A percentile compares a stretch with the other conserved stretches of the same genome.
phyloP scores from a whole-genome alignment of 148 eudicot genomes.

The Polygonum aviculare region DNA sequence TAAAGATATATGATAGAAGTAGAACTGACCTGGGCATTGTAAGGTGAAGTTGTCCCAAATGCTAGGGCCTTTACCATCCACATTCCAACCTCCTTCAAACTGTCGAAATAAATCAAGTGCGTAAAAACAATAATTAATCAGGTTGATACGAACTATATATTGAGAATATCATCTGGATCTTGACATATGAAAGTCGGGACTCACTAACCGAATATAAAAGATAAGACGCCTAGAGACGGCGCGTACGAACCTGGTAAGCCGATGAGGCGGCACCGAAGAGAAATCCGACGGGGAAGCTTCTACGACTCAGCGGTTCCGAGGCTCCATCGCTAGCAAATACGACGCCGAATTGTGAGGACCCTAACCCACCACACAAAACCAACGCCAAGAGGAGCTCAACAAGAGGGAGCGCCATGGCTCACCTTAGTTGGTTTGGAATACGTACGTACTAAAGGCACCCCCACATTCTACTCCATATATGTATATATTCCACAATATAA shows the following conservation, averaged over 20 bases:
- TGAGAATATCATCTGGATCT: too few species aligned
- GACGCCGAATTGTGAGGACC: background rate
- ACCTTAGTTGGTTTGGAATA: background rate
- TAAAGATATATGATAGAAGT: too few species aligned
- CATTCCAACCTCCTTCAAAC: conserved; percentile 4
- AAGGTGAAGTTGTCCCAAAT: conserved; percentile 1
- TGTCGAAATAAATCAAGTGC: background rate
- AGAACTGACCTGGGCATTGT: background rate
- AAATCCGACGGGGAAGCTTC: background rate
- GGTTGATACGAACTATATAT: too few species aligned
- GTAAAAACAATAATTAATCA: too few species aligned
- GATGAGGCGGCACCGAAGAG: conserved; percentile 11
- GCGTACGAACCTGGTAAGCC: conserved; percentile 8
- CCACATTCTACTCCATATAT: too few species aligned
- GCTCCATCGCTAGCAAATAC: background rate
- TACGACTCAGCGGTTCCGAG: background rate
- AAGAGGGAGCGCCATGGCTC: background rate
- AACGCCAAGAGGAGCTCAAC: background rate
- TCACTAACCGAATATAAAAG: too few species aligned
- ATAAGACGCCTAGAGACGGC: background rate
- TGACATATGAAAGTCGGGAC: too few species aligned
- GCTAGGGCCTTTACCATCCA: background rate
- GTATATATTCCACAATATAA: too few species aligned
- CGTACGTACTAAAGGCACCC: too few species aligned
- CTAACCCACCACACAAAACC: background rate